phyloP scores from a whole-genome alignment of 257 asterid genomes.

The Fraxinus excelsior region DNA sequence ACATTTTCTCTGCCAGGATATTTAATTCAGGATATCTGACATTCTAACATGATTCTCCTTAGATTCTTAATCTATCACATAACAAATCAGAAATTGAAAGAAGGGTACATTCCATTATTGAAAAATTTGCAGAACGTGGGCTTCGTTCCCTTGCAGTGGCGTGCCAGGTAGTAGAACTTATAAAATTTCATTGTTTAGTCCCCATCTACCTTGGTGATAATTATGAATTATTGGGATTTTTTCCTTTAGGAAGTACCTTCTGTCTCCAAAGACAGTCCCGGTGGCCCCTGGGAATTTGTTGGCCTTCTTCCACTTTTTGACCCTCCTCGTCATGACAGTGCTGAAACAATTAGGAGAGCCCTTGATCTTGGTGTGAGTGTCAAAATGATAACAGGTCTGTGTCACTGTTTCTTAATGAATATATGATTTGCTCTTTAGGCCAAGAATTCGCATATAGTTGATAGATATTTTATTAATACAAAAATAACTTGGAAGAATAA shows the following conservation, averaged over 20 bases:
- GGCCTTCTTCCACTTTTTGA: slow-evolving; percentile 77
- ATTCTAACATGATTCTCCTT: no score
- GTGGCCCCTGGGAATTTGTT: slow-evolving; percentile 69
- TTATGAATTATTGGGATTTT: slow-evolving; percentile 1
- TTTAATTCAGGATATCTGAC: no score
- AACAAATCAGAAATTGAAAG: slow-evolving; percentile 46
- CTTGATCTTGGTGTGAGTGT: slow-evolving; percentile 73
- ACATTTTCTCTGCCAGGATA: no score
- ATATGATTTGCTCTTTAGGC: background rate
- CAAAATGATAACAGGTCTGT: slow-evolving; percentile 66
- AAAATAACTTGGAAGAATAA: background rate
- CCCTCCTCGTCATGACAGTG: slow-evolving; percentile 74
- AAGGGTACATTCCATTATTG: slow-evolving; percentile 53
- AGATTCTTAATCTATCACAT: slow-evolving; percentile 56
- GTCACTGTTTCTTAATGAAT: slow-evolving; percentile 1
- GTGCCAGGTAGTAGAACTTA: slow-evolving; percentile 36
- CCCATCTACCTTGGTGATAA: background rate
- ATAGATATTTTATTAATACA: background rate
- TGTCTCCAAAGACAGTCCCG: slow-evolving; percentile 52
- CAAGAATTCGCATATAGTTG: background rate
- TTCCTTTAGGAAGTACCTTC: slow-evolving; percentile 52
- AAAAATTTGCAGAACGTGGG: slow-evolving; percentile 69
- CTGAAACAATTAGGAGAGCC: slow-evolving; percentile 65
- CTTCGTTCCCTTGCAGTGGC: slow-evolving; percentile 71
- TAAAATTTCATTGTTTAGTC: background rate